phyloP scores from a whole-genome alignment of 2,329 filamentous ascomycete genomes.

The Penicillium sp. region DNA sequence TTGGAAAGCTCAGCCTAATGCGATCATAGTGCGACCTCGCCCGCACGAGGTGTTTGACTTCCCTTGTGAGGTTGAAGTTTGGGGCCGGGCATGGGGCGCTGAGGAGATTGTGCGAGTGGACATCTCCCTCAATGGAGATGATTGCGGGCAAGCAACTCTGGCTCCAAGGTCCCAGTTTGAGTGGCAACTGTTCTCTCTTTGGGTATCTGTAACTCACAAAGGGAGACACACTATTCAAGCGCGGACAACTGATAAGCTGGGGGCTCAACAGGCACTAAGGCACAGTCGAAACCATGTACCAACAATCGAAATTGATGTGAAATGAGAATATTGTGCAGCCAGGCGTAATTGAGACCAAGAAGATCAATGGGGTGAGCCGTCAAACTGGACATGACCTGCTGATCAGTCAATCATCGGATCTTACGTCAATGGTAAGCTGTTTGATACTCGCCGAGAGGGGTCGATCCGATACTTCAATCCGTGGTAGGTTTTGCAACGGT shows the following conservation, averaged over 20 bases:
- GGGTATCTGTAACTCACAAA: neutral
- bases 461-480: no score
- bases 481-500: no score
- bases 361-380: neutral
- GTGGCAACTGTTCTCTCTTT: neutral
- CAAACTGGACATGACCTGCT: no score
- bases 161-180: neutral
- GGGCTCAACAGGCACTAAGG: neutral
- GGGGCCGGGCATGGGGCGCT: neutral
- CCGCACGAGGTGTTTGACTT: neutral
- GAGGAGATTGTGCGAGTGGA: constrained; percentile 1
- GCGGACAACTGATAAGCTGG: neutral
- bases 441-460: no score
- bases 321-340: neutral
- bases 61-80: neutral
- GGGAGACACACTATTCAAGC: neutral
- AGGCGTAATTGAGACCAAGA: no score
- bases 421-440: no score
- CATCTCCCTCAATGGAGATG: neutral
- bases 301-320: neutral
- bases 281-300: neutral
- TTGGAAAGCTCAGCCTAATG: neutral
- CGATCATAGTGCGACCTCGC: neutral
- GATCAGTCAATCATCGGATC: no score
- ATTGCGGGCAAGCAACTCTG: neutral